Percentiles rank a stretch among this genome's conserved stretches.
These are phyloP conservation scores for Lunularia cruciata DNA, from an alignment of 225 moss, liverwort and hornwort species.

Conservation along the genomic window DNA sequence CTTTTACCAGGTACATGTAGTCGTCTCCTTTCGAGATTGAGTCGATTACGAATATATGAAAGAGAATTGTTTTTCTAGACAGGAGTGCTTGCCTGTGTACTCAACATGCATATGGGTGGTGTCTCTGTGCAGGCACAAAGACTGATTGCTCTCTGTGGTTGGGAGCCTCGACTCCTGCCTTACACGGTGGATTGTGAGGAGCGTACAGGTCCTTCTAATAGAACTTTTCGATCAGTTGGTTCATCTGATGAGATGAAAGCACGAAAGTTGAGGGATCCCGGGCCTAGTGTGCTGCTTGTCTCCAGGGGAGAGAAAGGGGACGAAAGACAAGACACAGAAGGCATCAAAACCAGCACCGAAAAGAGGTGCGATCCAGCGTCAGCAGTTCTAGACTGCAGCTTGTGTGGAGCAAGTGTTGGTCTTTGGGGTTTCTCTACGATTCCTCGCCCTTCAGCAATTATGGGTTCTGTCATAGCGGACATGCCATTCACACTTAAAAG, in stretches of 20 bases:
- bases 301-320: slow-evolving; percentile 43
- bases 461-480: slow-evolving; percentile 44
- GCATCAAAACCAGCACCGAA: slow-evolving; percentile 31
- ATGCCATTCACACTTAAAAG: slow-evolving; percentile 46
- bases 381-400: slow-evolving; percentile 78
- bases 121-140: slow-evolving; percentile 64
- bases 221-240: slow-evolving; percentile 30
- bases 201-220: slow-evolving; percentile 41
- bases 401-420: slow-evolving; percentile 94
- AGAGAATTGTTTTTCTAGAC: neutral
- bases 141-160: slow-evolving; percentile 86
- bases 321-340: slow-evolving; percentile 34
- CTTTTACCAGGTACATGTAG: slow-evolving; percentile 67
- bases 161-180: slow-evolving; percentile 86
- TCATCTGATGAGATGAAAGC: slow-evolving; percentile 24
- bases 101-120: neutral
- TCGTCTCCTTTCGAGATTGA: neutral
- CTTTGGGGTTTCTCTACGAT: slow-evolving; percentile 83
- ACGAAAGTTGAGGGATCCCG: slow-evolving; percentile 58
- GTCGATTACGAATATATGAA: neutral
- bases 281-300: slow-evolving; percentile 59
- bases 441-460: slow-evolving; percentile 55
- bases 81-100: neutral
- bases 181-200: slow-evolving; percentile 80
- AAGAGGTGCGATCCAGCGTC: slow-evolving; percentile 70